Evolutionary conservation across 441 rosid genomes (phyloP), one percentile per base, ranked within the genome.

Genomic region (Eruca vesicaria): DNA sequence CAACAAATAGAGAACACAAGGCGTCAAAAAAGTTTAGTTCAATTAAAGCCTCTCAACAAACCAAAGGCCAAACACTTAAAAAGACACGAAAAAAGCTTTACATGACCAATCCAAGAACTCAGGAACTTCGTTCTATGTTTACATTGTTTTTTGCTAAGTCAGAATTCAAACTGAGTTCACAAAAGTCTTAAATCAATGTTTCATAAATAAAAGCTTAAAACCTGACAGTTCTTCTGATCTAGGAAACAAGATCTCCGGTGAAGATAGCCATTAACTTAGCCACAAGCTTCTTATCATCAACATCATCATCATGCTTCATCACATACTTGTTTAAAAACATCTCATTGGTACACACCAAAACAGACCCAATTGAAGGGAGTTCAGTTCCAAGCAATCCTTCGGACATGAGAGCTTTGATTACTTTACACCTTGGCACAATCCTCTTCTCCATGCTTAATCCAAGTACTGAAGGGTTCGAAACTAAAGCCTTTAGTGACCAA

Each of bases 271-370:
- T 62, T 48, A 80, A 63, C 29, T 81, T 9, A 19, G 56, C n/a
- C 31, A 70, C 84, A 7, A 43, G 63, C 19, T 71, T 9, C 43
- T 56, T 28, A 19, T 19, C 10, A 10, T 69, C 50, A 7, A 29
- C 53, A 19, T 19, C 10, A 10, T 69, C 50, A 7, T 29, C 53
- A 21, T 66, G 76, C 23, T 61, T 81, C 55, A 31, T 32, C 35
- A 82, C 82, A 53, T 41, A 84, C 63, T 18, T 80, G 9, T 23
- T 7, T 15, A 62, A 32, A 48, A 84, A 84, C 6, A 18, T 7
- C 20, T 74, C 26, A 26, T 68, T 63, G 3, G 65, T 29, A 0
- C 20, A 18, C 1, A 9, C 8, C 73, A 74, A 31, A 23, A 71
- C 80, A 55, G 31, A 45, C 57, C 57, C 57, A 18, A 52, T 2